Conservation (phyloP, 108 stramenopile species). For the Discostella pseudostelligera region DNA sequence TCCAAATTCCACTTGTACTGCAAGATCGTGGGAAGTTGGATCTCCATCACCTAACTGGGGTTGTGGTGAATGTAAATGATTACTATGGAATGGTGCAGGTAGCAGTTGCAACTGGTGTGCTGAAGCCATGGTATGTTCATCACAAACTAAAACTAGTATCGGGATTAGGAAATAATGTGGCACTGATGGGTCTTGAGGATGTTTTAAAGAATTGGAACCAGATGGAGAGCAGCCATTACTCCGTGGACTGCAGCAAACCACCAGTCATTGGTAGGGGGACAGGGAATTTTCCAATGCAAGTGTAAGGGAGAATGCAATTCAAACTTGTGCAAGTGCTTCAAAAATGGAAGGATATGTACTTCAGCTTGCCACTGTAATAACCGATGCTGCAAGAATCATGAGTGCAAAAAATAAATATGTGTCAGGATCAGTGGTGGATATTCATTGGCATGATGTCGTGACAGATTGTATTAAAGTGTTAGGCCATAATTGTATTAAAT, state of each 20-base stretch:
- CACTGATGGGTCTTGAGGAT: not conserved
- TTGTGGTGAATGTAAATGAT: not conserved
- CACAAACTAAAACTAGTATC: too few species aligned
- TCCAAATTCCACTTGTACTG: not conserved
- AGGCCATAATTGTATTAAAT: too few species aligned
- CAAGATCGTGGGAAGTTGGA: not conserved
- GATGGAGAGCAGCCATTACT: not conserved
- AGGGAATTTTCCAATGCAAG: not conserved
- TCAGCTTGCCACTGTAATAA: conserved; percentile 1
- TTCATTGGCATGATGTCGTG: too few species aligned
- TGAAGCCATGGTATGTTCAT: not conserved
- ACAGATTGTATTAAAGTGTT: too few species aligned
- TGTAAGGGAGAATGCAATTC: not conserved
- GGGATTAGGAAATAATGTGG: not conserved
- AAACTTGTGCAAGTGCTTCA: conserved; percentile 1
- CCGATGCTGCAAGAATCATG: not conserved
- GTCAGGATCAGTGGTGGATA: too few species aligned
- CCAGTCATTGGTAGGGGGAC: not conserved
- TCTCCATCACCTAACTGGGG: not conserved
- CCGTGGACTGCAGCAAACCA: not conserved
- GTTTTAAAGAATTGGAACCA: not conserved
- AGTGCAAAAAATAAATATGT: not conserved
- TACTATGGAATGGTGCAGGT: not conserved
- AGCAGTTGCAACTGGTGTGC: not conserved
- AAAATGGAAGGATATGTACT: not conserved